phyloP scores from a whole-genome alignment of 768 basidiomycete genomes.

The Suillus subaureus region DNA sequence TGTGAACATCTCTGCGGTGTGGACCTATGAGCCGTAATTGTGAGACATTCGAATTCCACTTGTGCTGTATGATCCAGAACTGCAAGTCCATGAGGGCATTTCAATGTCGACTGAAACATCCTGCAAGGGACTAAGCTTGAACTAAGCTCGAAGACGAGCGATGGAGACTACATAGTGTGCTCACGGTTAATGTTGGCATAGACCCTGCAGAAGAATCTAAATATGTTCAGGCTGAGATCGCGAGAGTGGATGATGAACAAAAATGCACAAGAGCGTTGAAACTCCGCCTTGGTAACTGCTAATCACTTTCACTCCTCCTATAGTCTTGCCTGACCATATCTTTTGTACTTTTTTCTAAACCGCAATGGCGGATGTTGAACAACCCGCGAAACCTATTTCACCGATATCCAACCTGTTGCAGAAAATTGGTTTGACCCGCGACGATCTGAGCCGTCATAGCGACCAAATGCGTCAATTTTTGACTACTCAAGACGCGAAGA shows the following conservation, averaged over 20 bases:
- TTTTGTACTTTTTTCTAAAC: conserved; percentile 2
- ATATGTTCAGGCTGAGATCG: neutral
- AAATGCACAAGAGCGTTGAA: neutral
- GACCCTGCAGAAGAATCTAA: neutral
- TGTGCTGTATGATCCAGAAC: neutral
- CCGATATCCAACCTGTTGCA: conserved; percentile 75
- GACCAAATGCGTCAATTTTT: conserved; percentile 83
- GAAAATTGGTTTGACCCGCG: conserved; percentile 74
- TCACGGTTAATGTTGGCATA: neutral
- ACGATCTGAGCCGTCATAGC: conserved; percentile 70
- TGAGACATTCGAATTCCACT: conserved; percentile 1
- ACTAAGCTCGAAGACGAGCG: neutral
- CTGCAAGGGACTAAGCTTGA: neutral
- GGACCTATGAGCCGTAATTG: neutral
- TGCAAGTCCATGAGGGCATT: neutral
- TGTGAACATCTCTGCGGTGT: neutral
- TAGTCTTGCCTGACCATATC: conserved; percentile 4
- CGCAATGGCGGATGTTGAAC: conserved; percentile 22
- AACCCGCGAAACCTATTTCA: conserved; percentile 42
- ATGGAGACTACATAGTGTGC: neutral
- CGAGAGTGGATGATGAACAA: neutral
- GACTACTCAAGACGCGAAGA: conserved; percentile 50
- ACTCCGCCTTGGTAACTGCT: conserved; percentile 3
- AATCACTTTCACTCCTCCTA: conserved; percentile 1
- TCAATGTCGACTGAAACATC: neutral